A percentile compares a stretch with the other conserved stretches of the same genome.
Conservation (phyloP, 805 yeast species). For the Wickerhamomyces canadensis region DNA sequence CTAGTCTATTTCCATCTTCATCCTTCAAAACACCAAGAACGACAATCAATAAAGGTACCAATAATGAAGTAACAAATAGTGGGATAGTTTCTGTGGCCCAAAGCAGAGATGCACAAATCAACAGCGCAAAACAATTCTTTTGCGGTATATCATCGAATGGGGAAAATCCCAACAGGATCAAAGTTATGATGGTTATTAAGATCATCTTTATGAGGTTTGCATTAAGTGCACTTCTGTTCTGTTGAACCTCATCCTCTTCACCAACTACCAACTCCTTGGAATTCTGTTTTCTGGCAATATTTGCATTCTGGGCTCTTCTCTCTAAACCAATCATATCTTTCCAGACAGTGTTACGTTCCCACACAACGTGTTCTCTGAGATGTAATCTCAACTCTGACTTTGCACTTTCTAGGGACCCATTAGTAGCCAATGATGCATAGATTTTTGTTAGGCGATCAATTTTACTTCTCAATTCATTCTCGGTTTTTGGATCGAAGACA, state of each 20-base stretch:
- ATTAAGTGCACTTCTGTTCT: slow-evolving; percentile 17
- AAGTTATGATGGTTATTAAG: slow-evolving; percentile 43
- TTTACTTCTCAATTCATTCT: slow-evolving; percentile 41
- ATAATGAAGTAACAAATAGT: slow-evolving; percentile 78
- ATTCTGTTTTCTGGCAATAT: slow-evolving; percentile 28
- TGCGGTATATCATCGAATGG: slow-evolving; percentile 55
- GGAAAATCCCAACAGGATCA: slow-evolving; percentile 37
- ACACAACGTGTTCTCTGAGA: slow-evolving; percentile 87
- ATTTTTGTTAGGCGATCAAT: slow-evolving; percentile 48
- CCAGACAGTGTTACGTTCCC: slow-evolving; percentile 99
- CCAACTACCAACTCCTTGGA: slow-evolving; percentile 20
- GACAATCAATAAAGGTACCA: slow-evolving; percentile 80
- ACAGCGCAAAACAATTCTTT: slow-evolving; percentile 78
- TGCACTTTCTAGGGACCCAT: slow-evolving; percentile 37
- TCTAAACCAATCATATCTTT: slow-evolving; percentile 91
- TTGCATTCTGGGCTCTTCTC: slow-evolving; percentile 77
- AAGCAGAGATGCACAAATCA: slow-evolving; percentile 73
- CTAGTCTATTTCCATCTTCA: slow-evolving; percentile 47
- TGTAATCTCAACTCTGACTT: slow-evolving; percentile 43
- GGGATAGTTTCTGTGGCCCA: slow-evolving; percentile 98
- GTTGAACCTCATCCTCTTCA: slow-evolving; percentile 23
- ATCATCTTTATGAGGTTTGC: slow-evolving; percentile 40
- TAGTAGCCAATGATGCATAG: slow-evolving; percentile 49
- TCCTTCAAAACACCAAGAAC: slow-evolving; percentile 63
- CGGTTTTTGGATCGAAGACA: slow-evolving; percentile 48